Conservation (phyloP, 106 monocot genomes). For the Cymbidium sinense region DNA sequence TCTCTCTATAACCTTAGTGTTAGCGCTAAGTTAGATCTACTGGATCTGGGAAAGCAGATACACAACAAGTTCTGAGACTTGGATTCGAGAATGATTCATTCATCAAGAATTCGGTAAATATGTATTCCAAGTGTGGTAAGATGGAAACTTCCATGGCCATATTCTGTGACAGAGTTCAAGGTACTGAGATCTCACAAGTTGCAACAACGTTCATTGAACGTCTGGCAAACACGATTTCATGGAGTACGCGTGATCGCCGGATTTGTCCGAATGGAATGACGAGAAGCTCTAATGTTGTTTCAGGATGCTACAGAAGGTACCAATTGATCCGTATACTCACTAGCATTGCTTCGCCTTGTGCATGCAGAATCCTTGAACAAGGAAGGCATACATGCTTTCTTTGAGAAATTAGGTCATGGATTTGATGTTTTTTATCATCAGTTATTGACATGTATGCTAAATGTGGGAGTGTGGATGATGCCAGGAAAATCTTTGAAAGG, state of each 20-base stretch:
- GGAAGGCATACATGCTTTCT: conserved; percentile 65
- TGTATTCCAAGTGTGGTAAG: no score
- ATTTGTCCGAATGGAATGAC: conserved; percentile 49
- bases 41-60: conserved; percentile 55
- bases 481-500: conserved; percentile 21
- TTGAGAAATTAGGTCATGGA: conserved; percentile 57
- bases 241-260: conserved; percentile 75
- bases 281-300: conserved; percentile 55
- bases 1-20: conserved; percentile 48
- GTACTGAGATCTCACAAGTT: no score
- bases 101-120: no score
- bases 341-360: conserved; percentile 49
- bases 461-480: conserved; percentile 74
- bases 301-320: conserved; percentile 32
- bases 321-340: conserved; percentile 49
- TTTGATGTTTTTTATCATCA: conserved; percentile 39
- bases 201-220: no score
- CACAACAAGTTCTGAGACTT: conserved; percentile 38
- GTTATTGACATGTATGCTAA: conserved; percentile 78
- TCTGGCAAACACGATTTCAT: conserved; percentile 29
- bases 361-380: conserved; percentile 48
- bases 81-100: conserved; percentile 33
- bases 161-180: no score
- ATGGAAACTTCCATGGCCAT: no score
- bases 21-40: conserved; percentile 40